Evolutionary conservation across 129 eudicot species (phyloP).

Genomic region (Oenanthe sinensis): DNA sequence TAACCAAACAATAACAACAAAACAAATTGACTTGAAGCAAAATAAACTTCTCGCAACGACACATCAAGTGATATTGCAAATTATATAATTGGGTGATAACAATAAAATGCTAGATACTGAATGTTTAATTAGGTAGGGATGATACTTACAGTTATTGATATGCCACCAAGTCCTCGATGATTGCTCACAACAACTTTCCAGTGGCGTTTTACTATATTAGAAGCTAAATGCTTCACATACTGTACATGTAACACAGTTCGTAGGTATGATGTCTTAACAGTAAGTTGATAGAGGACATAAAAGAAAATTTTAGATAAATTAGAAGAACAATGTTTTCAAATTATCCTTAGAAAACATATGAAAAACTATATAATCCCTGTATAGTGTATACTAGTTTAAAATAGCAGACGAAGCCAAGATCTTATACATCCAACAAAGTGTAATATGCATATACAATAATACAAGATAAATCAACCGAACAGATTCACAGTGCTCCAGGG

Average conservation of each 20-base stretch:
- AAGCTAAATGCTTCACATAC: slow-evolving; percentile 73
- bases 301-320: neutral
- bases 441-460: neutral
- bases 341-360: neutral
- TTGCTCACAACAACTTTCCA: slow-evolving; percentile 91
- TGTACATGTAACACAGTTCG: slow-evolving; percentile 20
- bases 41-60: neutral
- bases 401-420: neutral
- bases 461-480: neutral
- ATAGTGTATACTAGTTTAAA: neutral
- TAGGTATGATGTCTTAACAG: neutral
- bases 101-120: neutral
- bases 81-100: neutral
- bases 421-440: neutral
- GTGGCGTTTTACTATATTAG: slow-evolving; percentile 62
- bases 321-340: neutral
- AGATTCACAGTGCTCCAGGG: neutral
- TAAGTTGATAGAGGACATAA: neutral
- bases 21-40: neutral
- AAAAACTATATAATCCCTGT: neutral
- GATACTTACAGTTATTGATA: slow-evolving; percentile 68
- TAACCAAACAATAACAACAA: neutral
- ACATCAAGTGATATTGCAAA: neutral
- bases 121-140: neutral
- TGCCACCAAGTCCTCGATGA: slow-evolving; percentile 97